Conservation (phyloP, 768 basidiomycete species). For the Boletus reticulatus region DNA sequence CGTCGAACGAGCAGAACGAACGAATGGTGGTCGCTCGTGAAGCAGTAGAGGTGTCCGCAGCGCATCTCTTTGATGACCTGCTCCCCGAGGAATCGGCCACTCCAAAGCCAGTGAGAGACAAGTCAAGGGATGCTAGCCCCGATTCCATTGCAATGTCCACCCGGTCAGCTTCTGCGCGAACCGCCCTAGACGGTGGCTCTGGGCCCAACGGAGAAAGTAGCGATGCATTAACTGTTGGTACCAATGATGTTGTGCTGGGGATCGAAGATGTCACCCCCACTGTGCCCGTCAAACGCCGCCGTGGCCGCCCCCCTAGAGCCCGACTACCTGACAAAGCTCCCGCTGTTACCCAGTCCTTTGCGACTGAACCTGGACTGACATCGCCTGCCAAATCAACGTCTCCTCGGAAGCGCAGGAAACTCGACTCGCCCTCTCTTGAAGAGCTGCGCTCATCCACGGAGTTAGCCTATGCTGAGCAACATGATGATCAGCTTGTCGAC, state of each 20-base stretch:
- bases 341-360: background rate
- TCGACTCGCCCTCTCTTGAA: conserved; percentile 34
- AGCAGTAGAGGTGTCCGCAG: conserved; percentile 21
- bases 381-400: conserved; percentile 21
- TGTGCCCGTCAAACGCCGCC: conserved; percentile 31
- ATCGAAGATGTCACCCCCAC: conserved; percentile 4
- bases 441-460: conserved; percentile 20
- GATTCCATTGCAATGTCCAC: conserved; percentile 18
- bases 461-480: background rate
- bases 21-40: conserved; percentile 1
- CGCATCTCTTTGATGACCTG: conserved; percentile 33
- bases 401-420: conserved; percentile 45
- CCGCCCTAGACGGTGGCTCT: conserved; percentile 10
- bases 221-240: conserved; percentile 7
- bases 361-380: conserved; percentile 6
- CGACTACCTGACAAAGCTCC: conserved; percentile 12
- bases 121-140: conserved; percentile 12
- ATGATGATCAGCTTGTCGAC: conserved; percentile 4
- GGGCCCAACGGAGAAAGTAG: conserved; percentile 5
- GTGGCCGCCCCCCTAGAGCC: conserved; percentile 31
- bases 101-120: conserved; percentile 19
- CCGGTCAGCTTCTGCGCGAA: conserved; percentile 19
- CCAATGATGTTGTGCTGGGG: background rate
- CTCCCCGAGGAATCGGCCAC: conserved; percentile 13
- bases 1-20: conserved; percentile 17